Evolutionary conservation across 1,284 basidiomycete species (phyloP).

Genomic region (Irpex lacteus): DNA sequence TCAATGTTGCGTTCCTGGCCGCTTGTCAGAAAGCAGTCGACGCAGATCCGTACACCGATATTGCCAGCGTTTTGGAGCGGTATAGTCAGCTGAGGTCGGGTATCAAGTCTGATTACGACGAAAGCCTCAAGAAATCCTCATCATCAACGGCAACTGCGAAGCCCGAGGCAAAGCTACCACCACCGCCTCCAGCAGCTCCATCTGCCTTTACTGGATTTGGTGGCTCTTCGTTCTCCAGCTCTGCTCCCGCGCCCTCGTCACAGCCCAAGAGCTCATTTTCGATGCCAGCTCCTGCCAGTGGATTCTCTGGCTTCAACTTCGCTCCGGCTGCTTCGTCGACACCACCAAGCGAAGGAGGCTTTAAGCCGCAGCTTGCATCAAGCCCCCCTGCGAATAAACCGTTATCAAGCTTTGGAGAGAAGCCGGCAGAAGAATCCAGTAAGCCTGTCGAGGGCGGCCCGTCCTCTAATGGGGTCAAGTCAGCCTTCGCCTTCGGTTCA

Average conservation of each 20-base stretch:
- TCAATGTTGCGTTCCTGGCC: constrained; percentile 73
- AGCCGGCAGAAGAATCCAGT: neutral
- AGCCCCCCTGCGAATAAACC: constrained; percentile 7
- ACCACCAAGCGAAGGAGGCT: constrained; percentile 3
- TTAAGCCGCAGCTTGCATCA: constrained; percentile 6
- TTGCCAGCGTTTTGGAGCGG: constrained; percentile 56
- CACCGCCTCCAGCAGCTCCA: constrained; percentile 12
- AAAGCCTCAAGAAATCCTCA: constrained; percentile 26
- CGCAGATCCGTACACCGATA: constrained; percentile 75
- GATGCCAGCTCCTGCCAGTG: constrained; percentile 42
- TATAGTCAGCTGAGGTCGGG: constrained; percentile 62
- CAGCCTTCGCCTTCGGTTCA: constrained; percentile 10
- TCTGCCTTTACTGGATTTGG: constrained; percentile 12
- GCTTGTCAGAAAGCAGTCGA: constrained; percentile 64
- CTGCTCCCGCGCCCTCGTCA: constrained; percentile 1
- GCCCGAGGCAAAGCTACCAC: constrained; percentile 1
- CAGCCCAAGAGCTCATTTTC: constrained; percentile 25
- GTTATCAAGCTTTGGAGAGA: neutral
- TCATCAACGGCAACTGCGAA: constrained; percentile 2
- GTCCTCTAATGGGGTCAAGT: constrained; percentile 5
- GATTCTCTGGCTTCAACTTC: constrained; percentile 29
- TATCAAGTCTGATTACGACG: constrained; percentile 58
- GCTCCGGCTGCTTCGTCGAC: constrained; percentile 1
- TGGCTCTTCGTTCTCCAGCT: neutral
- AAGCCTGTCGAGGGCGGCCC: neutral